Evolutionary conservation across 2,329 filamentous ascomycete genomes (phyloP), one percentile per base, ranked within the genome.

Genomic region (Pseudopyricularia cyperi): DNA sequence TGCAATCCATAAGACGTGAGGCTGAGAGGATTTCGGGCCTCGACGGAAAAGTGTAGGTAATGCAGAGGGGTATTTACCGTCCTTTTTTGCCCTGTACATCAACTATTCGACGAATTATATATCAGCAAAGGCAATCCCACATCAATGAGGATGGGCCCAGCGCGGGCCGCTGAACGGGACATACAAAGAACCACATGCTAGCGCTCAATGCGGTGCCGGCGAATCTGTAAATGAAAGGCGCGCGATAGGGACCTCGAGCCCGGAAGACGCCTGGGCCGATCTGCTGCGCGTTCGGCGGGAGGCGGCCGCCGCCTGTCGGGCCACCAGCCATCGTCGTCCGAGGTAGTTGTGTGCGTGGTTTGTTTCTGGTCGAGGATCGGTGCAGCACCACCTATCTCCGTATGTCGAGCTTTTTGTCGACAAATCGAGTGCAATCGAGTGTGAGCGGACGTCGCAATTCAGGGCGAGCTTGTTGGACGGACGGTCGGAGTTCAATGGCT

Each of bases 121-220:
- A 32, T 50, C 17, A 50, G 48, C 32, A 24, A 4, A 39, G 7
- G 7, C 8, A 37, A 5, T 8, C 22, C 19, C 47, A n/a, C 5
- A 15, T 4, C 8, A 8, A 14, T 15, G 14, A 24, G 7, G 17
- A 14, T 22, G 6, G 12, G 39, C 4, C 22, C 19, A 24, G 22
- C 7, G n/a, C 39, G 14, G 24, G 19, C n/a, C 33, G 22, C n/a
- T 14, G n/a, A 53, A 24, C 46, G 54, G 48, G 55, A 74, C 85
- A 65, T 80, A 97, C 90, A 69, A 93, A 98, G 73, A 98, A 97
- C 93, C 93, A 98, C 93, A 97, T 98, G 72, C 86, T 87, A 52
- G 93, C 93, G 60, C 89, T 87, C 57, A 98, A 76, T 56, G 84
- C 87, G 46, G 89, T 96, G 47, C 87, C 91, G 54, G 83, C 79